These are phyloP conservation scores for Aspergillaceae sp. DNA, from an alignment of 2,329 filamentous ascomycete genomes.

Conservation along the genomic window DNA sequence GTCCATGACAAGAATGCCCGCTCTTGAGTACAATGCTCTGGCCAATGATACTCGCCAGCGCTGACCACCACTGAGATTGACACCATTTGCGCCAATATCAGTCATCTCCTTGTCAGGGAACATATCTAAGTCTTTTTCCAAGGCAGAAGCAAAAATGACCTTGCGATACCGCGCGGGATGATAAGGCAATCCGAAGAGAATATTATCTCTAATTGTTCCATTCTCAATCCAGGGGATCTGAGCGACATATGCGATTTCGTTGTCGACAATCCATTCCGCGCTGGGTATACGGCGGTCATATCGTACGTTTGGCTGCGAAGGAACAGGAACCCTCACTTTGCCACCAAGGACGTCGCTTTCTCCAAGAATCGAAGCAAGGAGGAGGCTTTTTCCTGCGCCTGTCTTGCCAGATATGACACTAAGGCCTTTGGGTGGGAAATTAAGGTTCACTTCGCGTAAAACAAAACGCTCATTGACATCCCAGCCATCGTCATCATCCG, in stretches of 20 bases:
- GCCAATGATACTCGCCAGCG: conserved; percentile 76
- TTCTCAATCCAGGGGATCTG: conserved; percentile 85
- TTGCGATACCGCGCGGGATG: conserved; percentile 61
- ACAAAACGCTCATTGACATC: conserved; percentile 41
- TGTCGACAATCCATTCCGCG: conserved; percentile 61
- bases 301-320: conserved; percentile 47
- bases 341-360: conserved; percentile 63
- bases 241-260: conserved; percentile 63
- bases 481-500: conserved; percentile 44
- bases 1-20: conserved; percentile 67
- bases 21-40: conserved; percentile 68
- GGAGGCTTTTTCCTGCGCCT: conserved; percentile 65
- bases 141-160: conserved; percentile 62
- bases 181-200: conserved; percentile 65
- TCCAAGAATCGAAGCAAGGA: conserved; percentile 64
- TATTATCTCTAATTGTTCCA: conserved; percentile 67
- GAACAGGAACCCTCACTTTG: conserved; percentile 43
- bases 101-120: conserved; percentile 68
- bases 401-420: conserved; percentile 71
- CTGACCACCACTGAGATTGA: conserved; percentile 76
- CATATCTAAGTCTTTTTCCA: conserved; percentile 68
- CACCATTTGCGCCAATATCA: conserved; percentile 75
- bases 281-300: conserved; percentile 55
- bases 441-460: conserved; percentile 55
- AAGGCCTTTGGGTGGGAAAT: conserved; percentile 61